Evolutionary conservation across 768 basidiomycete genomes (phyloP).

Genomic region (Phaeotremella skinneri): DNA sequence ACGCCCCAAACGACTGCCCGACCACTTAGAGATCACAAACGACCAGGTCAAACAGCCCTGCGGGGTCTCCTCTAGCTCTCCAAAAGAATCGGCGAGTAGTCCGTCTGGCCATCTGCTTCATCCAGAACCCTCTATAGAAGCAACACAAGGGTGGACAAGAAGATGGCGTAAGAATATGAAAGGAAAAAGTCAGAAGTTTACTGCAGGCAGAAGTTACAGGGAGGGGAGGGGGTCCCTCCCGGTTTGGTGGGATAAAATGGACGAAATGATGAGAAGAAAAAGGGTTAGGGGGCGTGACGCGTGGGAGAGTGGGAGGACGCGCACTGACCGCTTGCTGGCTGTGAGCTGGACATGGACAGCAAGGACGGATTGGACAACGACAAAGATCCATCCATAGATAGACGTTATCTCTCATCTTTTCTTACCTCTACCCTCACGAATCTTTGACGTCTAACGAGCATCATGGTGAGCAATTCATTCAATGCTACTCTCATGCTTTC

Average conservation of each 20-base stretch:
- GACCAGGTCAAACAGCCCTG: slow-evolving; percentile 24
- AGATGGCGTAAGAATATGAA: slow-evolving; percentile 23
- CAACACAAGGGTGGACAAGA: slow-evolving; percentile 11
- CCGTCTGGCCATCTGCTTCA: slow-evolving; percentile 24
- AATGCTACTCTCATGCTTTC: slow-evolving; percentile 4
- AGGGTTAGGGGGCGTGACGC: not conserved
- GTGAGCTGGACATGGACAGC: not conserved
- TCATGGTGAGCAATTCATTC: not conserved
- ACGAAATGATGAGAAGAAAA: not conserved
- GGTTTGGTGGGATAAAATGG: slow-evolving; percentile 20
- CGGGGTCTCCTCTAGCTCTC: slow-evolving; percentile 17
- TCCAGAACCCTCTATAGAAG: slow-evolving; percentile 8
- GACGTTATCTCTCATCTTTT: not conserved
- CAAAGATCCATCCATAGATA: not conserved
- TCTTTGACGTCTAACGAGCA: not conserved
- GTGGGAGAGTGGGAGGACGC: slow-evolving; percentile 2
- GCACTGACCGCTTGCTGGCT: slow-evolving; percentile 11
- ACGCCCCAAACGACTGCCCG: slow-evolving; percentile 33
- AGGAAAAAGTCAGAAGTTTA: slow-evolving; percentile 3
- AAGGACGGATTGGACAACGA: not conserved
- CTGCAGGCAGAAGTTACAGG: not conserved
- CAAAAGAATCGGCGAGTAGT: not conserved
- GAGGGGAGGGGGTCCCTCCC: not conserved
- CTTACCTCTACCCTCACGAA: not conserved
- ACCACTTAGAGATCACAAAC: not conserved